phyloP scores from a whole-genome alignment of 2,329 filamentous ascomycete genomes.

The Dissoconium aciculare region DNA sequence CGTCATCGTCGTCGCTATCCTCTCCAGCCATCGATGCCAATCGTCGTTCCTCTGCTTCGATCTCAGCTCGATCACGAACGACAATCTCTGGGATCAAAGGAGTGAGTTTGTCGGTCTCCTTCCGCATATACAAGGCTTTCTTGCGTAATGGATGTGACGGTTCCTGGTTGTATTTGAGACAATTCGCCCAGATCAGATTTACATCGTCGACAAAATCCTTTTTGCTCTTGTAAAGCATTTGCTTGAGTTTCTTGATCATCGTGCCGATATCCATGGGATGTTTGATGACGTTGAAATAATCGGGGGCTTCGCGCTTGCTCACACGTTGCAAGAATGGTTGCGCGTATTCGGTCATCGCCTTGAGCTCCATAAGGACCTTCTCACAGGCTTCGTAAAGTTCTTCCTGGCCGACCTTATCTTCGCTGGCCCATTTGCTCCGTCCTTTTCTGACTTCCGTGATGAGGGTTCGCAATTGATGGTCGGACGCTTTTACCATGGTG shows the following conservation, averaged over 20 bases:
- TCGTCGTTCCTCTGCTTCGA: conserved; percentile 57
- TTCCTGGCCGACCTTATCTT: conserved; percentile 93
- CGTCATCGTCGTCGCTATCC: conserved; percentile 65
- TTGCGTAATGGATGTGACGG: conserved; percentile 74
- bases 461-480: conserved; percentile 76
- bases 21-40: conserved; percentile 75
- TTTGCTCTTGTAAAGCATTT: conserved; percentile 47
- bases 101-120: conserved; percentile 91
- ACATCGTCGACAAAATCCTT: conserved; percentile 87
- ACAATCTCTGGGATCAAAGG: conserved; percentile 86
- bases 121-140: conserved; percentile 92
- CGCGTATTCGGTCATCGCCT: conserved; percentile 93
- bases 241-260: conserved; percentile 96
- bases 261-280: conserved; percentile 93
- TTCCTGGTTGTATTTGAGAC: conserved; percentile 86
- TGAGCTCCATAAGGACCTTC: conserved; percentile 91
- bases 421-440: conserved; percentile 95
- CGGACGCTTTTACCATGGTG: conserved; percentile 76
- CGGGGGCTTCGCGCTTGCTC: conserved; percentile 91
- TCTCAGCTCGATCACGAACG: conserved; percentile 80
- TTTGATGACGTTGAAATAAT: conserved; percentile 90
- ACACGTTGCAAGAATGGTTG: conserved; percentile 89
- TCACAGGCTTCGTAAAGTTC: conserved; percentile 94
- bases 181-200: conserved; percentile 94
- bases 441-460: conserved; percentile 98